Conservation (phyloP, 2,329 filamentous ascomycete species). For the Bipolaris oryzae region DNA sequence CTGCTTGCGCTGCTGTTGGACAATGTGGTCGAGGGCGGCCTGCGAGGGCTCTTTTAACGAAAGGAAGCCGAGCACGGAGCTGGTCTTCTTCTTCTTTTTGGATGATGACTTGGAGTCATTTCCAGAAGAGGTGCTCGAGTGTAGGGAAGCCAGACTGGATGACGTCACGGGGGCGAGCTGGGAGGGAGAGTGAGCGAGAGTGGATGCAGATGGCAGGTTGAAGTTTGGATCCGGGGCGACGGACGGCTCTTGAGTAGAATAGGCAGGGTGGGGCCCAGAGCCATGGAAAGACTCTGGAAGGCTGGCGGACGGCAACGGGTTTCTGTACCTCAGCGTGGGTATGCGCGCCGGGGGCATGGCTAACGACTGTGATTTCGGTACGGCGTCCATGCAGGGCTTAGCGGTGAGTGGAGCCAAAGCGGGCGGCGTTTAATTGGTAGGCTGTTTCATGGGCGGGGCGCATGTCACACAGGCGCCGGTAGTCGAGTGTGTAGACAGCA, state of each 20-base stretch:
- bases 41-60: constrained; percentile 58
- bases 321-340: constrained; percentile 45
- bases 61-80: constrained; percentile 53
- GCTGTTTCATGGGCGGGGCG: constrained; percentile 18
- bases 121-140: constrained; percentile 31
- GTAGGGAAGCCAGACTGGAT: constrained; percentile 42
- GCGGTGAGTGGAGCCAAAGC: constrained; percentile 17
- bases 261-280: constrained; percentile 8
- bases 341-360: constrained; percentile 42
- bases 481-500: constrained; percentile 5
- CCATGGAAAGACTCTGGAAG: constrained; percentile 9
- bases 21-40: constrained; percentile 54
- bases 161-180: constrained; percentile 32
- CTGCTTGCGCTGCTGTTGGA: constrained; percentile 52
- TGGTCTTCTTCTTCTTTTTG: constrained; percentile 44
- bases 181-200: constrained; percentile 18
- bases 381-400: constrained; percentile 28
- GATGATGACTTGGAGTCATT: constrained; percentile 37
- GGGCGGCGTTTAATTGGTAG: constrained; percentile 30
- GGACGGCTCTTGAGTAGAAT: constrained; percentile 12
- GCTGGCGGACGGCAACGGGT: constrained; percentile 34
- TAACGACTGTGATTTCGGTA: constrained; percentile 32
- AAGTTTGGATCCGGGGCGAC: constrained; percentile 18
- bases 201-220: constrained; percentile 13
- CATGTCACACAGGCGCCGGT: constrained; percentile 24